These are phyloP conservation scores for Ogataea dorogensis DNA, from an alignment of 805 yeast genomes.

Conservation along the genomic window DNA sequence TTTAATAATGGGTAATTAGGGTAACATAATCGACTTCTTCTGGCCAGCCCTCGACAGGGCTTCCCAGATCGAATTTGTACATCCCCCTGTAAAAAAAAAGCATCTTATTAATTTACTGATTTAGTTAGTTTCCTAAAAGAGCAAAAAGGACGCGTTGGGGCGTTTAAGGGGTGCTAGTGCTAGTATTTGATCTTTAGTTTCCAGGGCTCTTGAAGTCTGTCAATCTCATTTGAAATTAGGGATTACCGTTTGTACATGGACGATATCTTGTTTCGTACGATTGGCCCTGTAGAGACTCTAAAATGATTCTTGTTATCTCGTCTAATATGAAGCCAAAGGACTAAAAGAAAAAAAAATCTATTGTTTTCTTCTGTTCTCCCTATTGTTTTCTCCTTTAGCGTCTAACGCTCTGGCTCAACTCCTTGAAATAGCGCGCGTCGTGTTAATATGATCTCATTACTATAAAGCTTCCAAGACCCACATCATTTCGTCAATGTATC, in stretches of 20 bases:
- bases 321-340: too few relatives aligned
- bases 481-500: constrained; percentile 9
- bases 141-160: constrained; percentile 11
- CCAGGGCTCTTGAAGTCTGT: too few relatives aligned
- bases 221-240: too few relatives aligned
- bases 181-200: not conserved
- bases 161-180: not conserved
- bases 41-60: not conserved
- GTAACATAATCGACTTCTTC: not conserved
- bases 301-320: too few relatives aligned
- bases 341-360: too few relatives aligned
- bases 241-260: too few relatives aligned
- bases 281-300: too few relatives aligned
- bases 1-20: not conserved
- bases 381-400: constrained; percentile 6
- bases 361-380: too few relatives aligned
- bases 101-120: constrained; percentile 2
- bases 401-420: constrained; percentile 1
- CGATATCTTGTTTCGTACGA: too few relatives aligned
- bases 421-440: constrained; percentile 7
- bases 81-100: constrained; percentile 2
- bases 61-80: too few relatives aligned
- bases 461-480: constrained; percentile 2
- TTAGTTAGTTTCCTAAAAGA: constrained; percentile 4
- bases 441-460: not conserved